Evolutionary conservation across 257 asterid genomes (phyloP).

Genomic region (Rehmannia glutinosa): DNA sequence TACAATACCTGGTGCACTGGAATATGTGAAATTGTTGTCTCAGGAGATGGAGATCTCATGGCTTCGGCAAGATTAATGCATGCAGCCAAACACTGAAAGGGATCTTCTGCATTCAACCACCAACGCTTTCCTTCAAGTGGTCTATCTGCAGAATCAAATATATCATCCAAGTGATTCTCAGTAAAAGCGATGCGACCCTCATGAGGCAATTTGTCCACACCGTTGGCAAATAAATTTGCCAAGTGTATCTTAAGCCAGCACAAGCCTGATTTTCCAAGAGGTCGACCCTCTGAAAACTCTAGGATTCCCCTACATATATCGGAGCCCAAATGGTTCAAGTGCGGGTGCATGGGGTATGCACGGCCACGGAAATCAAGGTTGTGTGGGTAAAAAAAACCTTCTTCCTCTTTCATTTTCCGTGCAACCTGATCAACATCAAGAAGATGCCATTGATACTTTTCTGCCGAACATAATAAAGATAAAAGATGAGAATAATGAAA

Average conservation of each 20-base stretch:
- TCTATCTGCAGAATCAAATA: conserved; percentile 93
- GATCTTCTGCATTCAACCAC: conserved; percentile 99
- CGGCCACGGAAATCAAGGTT: conserved; percentile 98
- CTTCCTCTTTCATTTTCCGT: conserved; percentile 82
- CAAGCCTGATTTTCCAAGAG: conserved; percentile 83
- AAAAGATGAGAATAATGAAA: conserved; percentile 1
- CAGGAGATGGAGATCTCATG: conserved; percentile 74
- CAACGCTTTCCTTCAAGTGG: conserved; percentile 93
- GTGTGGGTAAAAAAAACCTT: conserved; percentile 89
- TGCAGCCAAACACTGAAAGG: conserved; percentile 87
- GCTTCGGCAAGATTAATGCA: conserved; percentile 88
- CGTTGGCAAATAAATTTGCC: conserved; percentile 92
- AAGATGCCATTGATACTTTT: conserved; percentile 4
- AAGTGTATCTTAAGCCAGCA: conserved; percentile 87
- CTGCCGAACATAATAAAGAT: not conserved
- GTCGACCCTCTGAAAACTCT: conserved; percentile 90
- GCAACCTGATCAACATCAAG: conserved; percentile 65
- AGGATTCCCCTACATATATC: conserved; percentile 92
- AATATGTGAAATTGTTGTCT: conserved; percentile 66
- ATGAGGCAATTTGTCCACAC: conserved; percentile 87
- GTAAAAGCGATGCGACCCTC: conserved; percentile 78
- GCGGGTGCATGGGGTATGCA: conserved; percentile 99
- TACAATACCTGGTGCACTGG: conserved; percentile 88
- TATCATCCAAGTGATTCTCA: conserved; percentile 87
- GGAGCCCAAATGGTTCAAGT: conserved; percentile 94